These are phyloP conservation scores for Taphrina flavorubra DNA, from an alignment of 1,139 yeast genomes.

Conservation along the genomic window DNA sequence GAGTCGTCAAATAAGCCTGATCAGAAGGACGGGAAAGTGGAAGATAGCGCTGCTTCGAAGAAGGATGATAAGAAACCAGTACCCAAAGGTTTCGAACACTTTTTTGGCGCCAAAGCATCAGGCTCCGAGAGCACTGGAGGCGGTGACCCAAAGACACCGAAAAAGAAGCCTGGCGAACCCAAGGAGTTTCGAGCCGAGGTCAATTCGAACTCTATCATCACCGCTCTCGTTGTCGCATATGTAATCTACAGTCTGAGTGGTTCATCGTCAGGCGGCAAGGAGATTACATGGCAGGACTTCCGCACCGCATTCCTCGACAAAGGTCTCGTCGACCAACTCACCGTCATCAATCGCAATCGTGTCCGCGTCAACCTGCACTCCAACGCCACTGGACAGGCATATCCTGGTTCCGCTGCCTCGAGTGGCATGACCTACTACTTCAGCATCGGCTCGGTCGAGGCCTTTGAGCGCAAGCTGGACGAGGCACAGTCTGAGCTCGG, in stretches of 20 bases:
- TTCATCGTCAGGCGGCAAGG: conserved; percentile 49
- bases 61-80: conserved; percentile 31
- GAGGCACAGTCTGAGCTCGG: conserved; percentile 72
- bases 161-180: conserved; percentile 36
- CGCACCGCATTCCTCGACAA: conserved; percentile 79
- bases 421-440: conserved; percentile 58
- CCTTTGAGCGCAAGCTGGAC: conserved; percentile 84
- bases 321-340: conserved; percentile 77
- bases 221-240: conserved; percentile 34
- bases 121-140: conserved; percentile 22
- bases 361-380: conserved; percentile 77
- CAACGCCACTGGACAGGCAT: conserved; percentile 56
- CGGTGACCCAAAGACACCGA: conserved; percentile 26
- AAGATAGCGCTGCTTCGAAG: conserved; percentile 3
- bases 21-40: conserved; percentile 37
- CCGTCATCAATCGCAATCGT: conserved; percentile 75
- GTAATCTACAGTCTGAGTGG: conserved; percentile 36
- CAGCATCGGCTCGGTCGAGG: conserved; percentile 87
- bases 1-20: conserved; percentile 40
- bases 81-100: conserved; percentile 42
- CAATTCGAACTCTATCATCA: conserved; percentile 36
- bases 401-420: conserved; percentile 45
- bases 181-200: conserved; percentile 38
- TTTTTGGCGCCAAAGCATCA: conserved; percentile 38
- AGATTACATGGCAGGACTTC: conserved; percentile 88